phyloP scores from a whole-genome alignment of 208 protist genomes.

The Naegleria lovaniensis region DNA sequence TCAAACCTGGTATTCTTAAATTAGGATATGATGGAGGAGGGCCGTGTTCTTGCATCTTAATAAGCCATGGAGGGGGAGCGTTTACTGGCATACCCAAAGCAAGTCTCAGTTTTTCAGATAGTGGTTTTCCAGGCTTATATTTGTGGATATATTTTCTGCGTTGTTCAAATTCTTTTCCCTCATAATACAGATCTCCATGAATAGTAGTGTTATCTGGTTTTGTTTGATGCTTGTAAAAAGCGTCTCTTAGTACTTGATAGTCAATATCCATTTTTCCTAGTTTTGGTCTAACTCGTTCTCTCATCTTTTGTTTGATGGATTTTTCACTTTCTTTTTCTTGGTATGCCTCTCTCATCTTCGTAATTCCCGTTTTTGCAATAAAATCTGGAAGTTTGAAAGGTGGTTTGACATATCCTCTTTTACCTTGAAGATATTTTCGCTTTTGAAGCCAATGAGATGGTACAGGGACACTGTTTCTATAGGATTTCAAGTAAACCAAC shows the following conservation, averaged over 20 bases:
- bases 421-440: constrained; percentile 90
- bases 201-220: constrained; percentile 70
- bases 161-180: constrained; percentile 88
- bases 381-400: constrained; percentile 79
- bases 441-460: constrained; percentile 96
- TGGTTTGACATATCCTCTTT: constrained; percentile 75
- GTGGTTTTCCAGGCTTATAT: constrained; percentile 50
- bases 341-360: constrained; percentile 64
- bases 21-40: constrained; percentile 95
- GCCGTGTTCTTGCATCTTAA: constrained; percentile 96
- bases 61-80: constrained; percentile 95
- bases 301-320: constrained; percentile 55
- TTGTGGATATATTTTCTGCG: constrained; percentile 37
- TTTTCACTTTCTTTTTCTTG: constrained; percentile 61
- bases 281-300: constrained; percentile 61
- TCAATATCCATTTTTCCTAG: constrained; percentile 79
- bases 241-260: constrained; percentile 86
- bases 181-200: constrained; percentile 93
- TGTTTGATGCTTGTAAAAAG: constrained; percentile 97
- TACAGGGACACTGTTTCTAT: constrained; percentile 80
- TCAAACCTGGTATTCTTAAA: constrained; percentile 90
- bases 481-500: constrained; percentile 89
- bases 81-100: constrained; percentile 90
- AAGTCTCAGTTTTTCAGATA: constrained; percentile 78
- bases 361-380: constrained; percentile 81